Conservation (phyloP, 331 rosid genomes). For the Dryas integrifolia region DNA sequence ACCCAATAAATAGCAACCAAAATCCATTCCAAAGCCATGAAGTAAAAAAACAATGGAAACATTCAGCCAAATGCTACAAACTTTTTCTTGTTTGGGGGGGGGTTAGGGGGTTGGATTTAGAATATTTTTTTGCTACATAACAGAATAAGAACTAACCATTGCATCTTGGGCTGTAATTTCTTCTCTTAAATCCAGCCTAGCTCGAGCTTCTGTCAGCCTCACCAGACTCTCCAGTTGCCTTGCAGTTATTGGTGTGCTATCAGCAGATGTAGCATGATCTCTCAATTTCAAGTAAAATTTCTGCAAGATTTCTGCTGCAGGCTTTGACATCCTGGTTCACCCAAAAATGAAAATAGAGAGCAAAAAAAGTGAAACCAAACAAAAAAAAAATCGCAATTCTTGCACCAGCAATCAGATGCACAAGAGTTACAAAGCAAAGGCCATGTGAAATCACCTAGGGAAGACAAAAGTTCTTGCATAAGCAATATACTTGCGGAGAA, state of each 20-base stretch:
- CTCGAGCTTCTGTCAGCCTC: constrained; percentile 93
- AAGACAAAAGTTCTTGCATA: constrained; percentile 79
- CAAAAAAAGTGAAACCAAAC: background rate
- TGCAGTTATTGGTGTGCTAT: constrained; percentile 92
- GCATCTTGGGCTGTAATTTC: constrained; percentile 88
- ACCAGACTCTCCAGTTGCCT: constrained; percentile 95
- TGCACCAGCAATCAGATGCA: constrained; percentile 24
- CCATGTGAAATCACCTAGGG: constrained; percentile 66
- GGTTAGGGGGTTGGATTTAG: background rate
- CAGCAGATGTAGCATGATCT: constrained; percentile 75
- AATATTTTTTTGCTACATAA: background rate
- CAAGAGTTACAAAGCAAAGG: constrained; percentile 23
- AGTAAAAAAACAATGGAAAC: background rate
- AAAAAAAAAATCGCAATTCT: constrained; percentile 19
- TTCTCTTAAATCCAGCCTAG: constrained; percentile 83
- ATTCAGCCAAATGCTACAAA: background rate
- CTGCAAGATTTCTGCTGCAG: constrained; percentile 84
- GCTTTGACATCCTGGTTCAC: constrained; percentile 71
- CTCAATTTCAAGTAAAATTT: constrained; percentile 77
- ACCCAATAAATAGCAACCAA: background rate
- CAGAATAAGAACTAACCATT: constrained; percentile 47
- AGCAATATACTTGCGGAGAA: constrained; percentile 87
- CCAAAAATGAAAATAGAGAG: constrained; percentile 20
- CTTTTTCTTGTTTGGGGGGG: background rate
- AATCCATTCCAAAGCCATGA: background rate